Evolutionary conservation across 202 grass and related monocot species (phyloP).

Genomic region (Musa balbisiana): DNA sequence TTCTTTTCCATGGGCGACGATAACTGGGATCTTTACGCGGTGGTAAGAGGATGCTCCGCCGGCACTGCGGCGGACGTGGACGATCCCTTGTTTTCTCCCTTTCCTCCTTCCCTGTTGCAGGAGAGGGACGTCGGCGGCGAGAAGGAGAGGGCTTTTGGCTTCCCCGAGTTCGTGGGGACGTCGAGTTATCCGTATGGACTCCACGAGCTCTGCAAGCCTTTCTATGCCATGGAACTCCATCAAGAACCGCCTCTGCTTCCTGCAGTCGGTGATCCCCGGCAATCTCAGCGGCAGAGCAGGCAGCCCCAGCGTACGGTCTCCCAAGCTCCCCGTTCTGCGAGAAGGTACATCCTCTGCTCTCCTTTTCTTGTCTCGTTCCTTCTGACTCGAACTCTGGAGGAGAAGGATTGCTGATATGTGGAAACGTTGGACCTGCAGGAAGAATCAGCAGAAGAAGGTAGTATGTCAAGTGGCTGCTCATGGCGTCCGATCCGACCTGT

Average conservation of each 20-base stretch:
- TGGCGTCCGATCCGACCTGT: constrained; percentile 63
- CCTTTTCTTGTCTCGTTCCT: too few relatives aligned
- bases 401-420: not conserved
- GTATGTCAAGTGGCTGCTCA: constrained; percentile 62
- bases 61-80: constrained; percentile 20
- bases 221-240: constrained; percentile 24
- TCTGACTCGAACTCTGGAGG: too few relatives aligned
- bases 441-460: constrained; percentile 92
- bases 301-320: not conserved
- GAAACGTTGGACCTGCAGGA: constrained; percentile 28
- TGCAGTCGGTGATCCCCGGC: constrained; percentile 8
- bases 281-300: not conserved
- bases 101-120: not conserved
- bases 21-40: constrained; percentile 72
- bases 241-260: not conserved
- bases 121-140: not conserved
- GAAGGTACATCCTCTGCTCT: too few relatives aligned
- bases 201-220: constrained; percentile 37
- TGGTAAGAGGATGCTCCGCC: constrained; percentile 32
- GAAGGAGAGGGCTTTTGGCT: not conserved
- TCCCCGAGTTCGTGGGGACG: too few relatives aligned
- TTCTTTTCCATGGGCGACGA: constrained; percentile 14
- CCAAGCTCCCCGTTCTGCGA: too few relatives aligned
- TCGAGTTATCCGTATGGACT: not conserved
- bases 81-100: constrained; percentile 29